Base-by-base conservation (phyloP, 73 alveolate species). In the Paramecium sexaurelia region DNA sequence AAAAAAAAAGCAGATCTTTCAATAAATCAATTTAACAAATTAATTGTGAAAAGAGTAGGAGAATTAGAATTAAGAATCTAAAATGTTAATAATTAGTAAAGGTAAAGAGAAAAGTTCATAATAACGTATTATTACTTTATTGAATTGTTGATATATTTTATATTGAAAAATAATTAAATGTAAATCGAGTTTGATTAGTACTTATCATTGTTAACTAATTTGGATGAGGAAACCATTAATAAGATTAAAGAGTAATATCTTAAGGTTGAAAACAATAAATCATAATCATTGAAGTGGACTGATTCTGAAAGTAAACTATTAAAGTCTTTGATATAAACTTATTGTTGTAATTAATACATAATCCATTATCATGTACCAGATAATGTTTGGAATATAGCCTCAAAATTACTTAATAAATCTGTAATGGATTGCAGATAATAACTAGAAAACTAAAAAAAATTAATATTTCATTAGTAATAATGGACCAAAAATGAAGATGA, bases 1-100 rank as follows among this genome's bases (percentile, higher is more conserved):
- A n/a, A 78, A 78, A 78, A 78, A 78, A 39, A 43, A 78, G 90
- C 39, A 24, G 90, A 78, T 78, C 33, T 6, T 2, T 37, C 47
- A 41, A 78, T 78, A 20, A 41, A 22, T 29, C 27, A 78, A 1
- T 78, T 17, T 22, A 20, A 41, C 5, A 26, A 78, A 24, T 19
- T 20, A 41, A 29, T 78, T 22, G 68, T 20, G 8, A 39, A 78
- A 78, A 78, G 90, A 78, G 43, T 78, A 20, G 55, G 15, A 11
- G 51, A 11, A 0, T 78, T 78, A 43, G 90, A 78, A 78, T 39
- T 78, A 17, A 75, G 90, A 43, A 78, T 78, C 7, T 43, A 78
- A 22, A 39, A 41, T 37, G 32, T 26, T 19, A 78, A 78, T 78
- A 22, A 61, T 22, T 26, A 61, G 7, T 61, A 13, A 61, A 45